Evolutionary conservation across 2,329 filamentous ascomycete genomes (phyloP), one percentile per base, ranked within the genome.

Genomic region (Aspergillus uvarum): DNA sequence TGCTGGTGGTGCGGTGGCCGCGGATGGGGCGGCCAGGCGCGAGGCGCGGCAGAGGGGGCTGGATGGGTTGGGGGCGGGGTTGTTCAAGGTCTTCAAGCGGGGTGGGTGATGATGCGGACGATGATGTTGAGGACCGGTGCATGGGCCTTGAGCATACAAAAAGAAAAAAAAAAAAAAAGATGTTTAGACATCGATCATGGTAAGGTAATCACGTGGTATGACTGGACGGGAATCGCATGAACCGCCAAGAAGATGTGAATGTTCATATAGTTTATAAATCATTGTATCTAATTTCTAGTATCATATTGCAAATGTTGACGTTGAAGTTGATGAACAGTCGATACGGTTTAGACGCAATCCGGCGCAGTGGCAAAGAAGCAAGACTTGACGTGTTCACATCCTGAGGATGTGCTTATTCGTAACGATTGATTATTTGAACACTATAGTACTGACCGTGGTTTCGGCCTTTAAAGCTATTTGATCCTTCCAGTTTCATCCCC

Each of bases 41-140:
- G 76, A 76, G 66, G 67, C 62, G 4, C 62, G 70, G 44, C 73
- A 76, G 67, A 67, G 74, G 22, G 77, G 76, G 3, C 65, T 78
- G 50, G 65, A 72, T 42, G 76, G 76, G 4, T 57, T 78, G 59
- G 66, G 66, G 10, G 47, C 61, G 8, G 44, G 59, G 11, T 14
- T 63, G 5, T 54, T 61, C 16, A 47, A 47, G 22, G 19, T 59
- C 10, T 59, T 65, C 10, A 54, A 29, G 21, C 59, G 55, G 58
- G 55, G 38, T 7, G 32, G 32, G 5, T 35, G 32, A 35, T 16
- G 26, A 29, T 29, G 26, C 26, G 26, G 7, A 29, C 3, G 26
- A 10, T 29, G 26, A 8, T 29, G 26, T 11, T 58, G 35, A 48
- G 35, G 35, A 52, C 47, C 47, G 32, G 14, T 24, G 35, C 48